Percentiles rank a stretch among this genome's conserved stretches.
Conservation (phyloP, 192 early-diverging fungal species). For the Diversispora eburnea region DNA sequence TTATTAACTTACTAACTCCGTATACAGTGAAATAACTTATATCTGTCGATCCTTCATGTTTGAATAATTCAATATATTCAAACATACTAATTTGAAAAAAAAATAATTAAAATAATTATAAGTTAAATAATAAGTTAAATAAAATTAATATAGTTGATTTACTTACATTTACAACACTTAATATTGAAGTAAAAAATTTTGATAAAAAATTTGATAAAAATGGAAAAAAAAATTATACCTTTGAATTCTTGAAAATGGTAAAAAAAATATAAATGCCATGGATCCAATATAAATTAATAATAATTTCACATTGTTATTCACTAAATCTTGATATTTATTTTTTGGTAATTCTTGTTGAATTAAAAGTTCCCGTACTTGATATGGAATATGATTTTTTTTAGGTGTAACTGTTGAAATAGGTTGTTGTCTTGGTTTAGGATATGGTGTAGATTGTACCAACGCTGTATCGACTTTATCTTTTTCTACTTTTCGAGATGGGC, state of each 20-base stretch:
- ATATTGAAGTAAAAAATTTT: too few species aligned
- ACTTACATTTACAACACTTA: too few species aligned
- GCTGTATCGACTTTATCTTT: background rate
- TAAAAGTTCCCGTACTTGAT: background rate
- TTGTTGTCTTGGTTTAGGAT: conserved; percentile 1
- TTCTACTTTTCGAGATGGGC: background rate
- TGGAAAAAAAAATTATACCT: background rate
- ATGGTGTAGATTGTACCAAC: background rate
- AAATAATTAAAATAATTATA: too few species aligned
- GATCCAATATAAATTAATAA: background rate
- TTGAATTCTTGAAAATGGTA: background rate
- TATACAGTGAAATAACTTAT: too few species aligned
- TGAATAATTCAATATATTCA: too few species aligned
- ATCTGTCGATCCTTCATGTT: too few species aligned
- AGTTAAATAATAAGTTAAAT: too few species aligned
- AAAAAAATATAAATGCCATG: background rate
- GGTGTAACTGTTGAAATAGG: background rate
- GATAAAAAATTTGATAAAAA: too few species aligned
- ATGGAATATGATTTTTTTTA: background rate
- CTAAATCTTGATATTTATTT: background rate
- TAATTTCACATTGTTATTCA: background rate
- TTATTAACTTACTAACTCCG: too few species aligned
- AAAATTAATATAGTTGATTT: too few species aligned
- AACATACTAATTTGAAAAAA: too few species aligned
- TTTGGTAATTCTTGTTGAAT: background rate